Evolutionary conservation across 192 early-diverging fungal species (phyloP).

Genomic region (Gigaspora rosea): DNA sequence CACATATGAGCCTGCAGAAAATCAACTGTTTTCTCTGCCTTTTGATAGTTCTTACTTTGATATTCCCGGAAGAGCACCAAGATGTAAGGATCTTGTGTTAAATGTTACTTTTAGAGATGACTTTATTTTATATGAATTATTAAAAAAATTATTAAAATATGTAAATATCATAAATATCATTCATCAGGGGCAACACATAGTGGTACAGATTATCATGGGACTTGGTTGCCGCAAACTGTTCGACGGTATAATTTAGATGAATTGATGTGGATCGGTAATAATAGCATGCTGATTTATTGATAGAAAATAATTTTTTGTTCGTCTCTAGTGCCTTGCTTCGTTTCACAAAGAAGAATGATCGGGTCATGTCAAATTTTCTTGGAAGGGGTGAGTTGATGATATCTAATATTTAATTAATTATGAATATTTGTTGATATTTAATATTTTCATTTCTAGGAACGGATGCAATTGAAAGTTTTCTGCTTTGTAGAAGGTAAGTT

Average conservation of each 20-base stretch:
- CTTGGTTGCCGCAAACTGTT: conserved; percentile 92
- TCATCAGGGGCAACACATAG: conserved; percentile 74
- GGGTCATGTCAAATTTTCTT: conserved; percentile 86
- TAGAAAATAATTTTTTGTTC: background rate
- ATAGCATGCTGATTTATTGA: background rate
- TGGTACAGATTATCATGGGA: conserved; percentile 92
- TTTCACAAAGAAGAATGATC: conserved; percentile 76
- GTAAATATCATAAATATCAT: background rate
- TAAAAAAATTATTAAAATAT: background rate
- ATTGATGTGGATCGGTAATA: background rate
- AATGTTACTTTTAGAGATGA: no score
- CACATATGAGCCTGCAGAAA: conserved; percentile 64
- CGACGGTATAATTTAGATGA: conserved; percentile 45
- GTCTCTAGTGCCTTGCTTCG: conserved; percentile 63
- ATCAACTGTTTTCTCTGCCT: conserved; percentile 72
- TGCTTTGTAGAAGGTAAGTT: conserved; percentile 69
- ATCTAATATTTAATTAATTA: background rate
- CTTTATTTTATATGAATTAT: background rate
- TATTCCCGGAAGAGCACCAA: conserved; percentile 85
- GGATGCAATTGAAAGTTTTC: conserved; percentile 87
- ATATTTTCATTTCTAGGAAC: conserved; percentile 51
- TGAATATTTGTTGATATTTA: background rate
- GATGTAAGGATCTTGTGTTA: conserved; percentile 52
- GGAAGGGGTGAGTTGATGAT: conserved; percentile 65
- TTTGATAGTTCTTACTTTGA: conserved; percentile 88